These are phyloP conservation scores for Penicillium cinerascens DNA, from an alignment of 495 filamentous ascomycete genomes.

Conservation along the genomic window DNA sequence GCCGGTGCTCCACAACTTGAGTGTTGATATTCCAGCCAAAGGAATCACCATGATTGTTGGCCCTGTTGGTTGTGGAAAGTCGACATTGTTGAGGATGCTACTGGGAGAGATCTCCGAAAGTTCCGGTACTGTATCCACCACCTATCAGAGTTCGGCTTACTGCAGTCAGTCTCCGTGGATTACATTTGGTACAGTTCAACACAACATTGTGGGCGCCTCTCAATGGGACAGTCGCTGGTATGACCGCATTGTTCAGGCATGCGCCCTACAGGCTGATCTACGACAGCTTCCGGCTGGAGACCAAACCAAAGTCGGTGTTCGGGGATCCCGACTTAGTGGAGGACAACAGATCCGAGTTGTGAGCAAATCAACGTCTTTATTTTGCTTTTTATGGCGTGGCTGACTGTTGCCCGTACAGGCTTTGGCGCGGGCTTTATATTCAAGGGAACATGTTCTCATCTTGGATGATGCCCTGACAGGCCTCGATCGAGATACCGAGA, in stretches of 20 bases:
- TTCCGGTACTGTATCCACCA: constrained; percentile 15
- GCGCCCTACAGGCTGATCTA: constrained; percentile 58
- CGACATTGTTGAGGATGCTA: constrained; percentile 46
- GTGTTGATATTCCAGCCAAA: constrained; percentile 26
- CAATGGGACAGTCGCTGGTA: constrained; percentile 56
- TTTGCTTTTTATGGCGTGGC: not conserved
- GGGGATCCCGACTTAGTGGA: constrained; percentile 62
- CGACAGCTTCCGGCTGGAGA: constrained; percentile 57
- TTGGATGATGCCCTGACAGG: constrained; percentile 54
- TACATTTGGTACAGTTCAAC: constrained; percentile 73
- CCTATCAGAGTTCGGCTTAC: constrained; percentile 56
- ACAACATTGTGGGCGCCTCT: constrained; percentile 69
- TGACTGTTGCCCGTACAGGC: constrained; percentile 11
- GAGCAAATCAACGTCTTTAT: not conserved
- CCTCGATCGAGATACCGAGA: constrained; percentile 48
- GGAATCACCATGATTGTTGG: constrained; percentile 52
- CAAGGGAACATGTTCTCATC: constrained; percentile 45
- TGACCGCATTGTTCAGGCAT: constrained; percentile 51
- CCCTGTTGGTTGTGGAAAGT: constrained; percentile 55
- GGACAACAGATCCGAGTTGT: constrained; percentile 62
- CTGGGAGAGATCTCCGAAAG: constrained; percentile 47
- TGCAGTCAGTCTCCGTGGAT: constrained; percentile 77
- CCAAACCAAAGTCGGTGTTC: constrained; percentile 59
- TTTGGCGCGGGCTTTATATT: constrained; percentile 54
- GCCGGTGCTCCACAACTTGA: constrained; percentile 12